These are phyloP conservation scores for Eucalyptus curtisii DNA, from an alignment of 345 rosid species.

Conservation along the genomic window DNA sequence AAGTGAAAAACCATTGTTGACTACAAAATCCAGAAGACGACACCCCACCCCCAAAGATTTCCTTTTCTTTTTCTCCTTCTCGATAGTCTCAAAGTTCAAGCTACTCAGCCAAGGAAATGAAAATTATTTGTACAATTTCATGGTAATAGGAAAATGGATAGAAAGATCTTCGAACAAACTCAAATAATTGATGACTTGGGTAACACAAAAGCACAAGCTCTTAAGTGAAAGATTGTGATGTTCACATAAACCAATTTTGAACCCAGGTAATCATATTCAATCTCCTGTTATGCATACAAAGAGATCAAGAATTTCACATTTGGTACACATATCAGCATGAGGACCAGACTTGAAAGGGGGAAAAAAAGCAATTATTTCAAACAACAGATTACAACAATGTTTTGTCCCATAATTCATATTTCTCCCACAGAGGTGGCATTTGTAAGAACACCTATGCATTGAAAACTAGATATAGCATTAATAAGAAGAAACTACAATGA, in stretches of 20 bases:
- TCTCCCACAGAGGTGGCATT: no score
- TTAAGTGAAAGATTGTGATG: neutral
- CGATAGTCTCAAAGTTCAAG: neutral
- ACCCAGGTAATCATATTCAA: neutral
- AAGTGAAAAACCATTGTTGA: neutral
- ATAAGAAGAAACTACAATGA: no score
- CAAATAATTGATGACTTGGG: neutral
- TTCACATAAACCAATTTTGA: neutral
- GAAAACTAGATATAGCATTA: no score
- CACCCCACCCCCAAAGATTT: neutral
- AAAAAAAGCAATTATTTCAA: no score
- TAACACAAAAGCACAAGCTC: neutral
- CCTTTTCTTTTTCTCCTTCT: neutral
- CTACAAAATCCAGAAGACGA: neutral
- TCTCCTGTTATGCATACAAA: neutral
- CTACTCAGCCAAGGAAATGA: neutral
- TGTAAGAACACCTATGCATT: no score
- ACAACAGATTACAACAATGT: fast-evolving
- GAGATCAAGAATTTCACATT: neutral
- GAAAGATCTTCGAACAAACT: neutral
- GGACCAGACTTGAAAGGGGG: no score
- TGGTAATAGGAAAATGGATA: neutral
- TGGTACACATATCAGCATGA: neutral
- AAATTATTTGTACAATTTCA: no score
- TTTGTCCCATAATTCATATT: no score